Conservation (phyloP, 805 yeast species). For the Scheffersomyces ergatensis region DNA sequence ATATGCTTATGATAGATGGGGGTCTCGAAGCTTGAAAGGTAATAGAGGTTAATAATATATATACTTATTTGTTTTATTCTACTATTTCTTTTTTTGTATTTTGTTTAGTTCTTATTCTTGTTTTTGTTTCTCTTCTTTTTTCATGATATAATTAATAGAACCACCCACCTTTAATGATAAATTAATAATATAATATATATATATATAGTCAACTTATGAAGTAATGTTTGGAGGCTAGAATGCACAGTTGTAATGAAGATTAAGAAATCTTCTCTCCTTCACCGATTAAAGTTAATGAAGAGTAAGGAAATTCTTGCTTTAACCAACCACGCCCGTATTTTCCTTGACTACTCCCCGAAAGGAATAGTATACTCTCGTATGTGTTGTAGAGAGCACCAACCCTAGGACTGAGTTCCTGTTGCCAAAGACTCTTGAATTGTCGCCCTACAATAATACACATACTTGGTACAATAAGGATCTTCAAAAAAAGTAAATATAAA, state of each 20-base stretch:
- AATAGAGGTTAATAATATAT: constrained; percentile 1
- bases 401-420: constrained; percentile 25
- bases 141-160: no score
- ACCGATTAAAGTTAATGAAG: background rate
- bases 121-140: background rate
- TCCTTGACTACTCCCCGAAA: constrained; percentile 35
- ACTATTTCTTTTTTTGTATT: no score
- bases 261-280: background rate
- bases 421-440: constrained; percentile 17
- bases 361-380: constrained; percentile 44
- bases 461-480: constrained; percentile 41
- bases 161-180: no score
- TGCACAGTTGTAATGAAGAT: constrained; percentile 22
- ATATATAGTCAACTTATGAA: background rate
- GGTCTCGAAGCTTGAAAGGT: constrained; percentile 23
- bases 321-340: constrained; percentile 36
- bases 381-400: constrained; percentile 50
- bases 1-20: constrained; percentile 66
- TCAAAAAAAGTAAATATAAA: constrained; percentile 4
- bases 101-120: background rate
- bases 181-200: background rate
- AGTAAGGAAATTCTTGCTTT: constrained; percentile 1
- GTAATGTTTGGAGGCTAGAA: constrained; percentile 43
- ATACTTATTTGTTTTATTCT: background rate
- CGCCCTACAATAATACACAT: constrained; percentile 53